These are phyloP conservation scores for Lodderomyces metapsilosis DNA, from an alignment of 1,139 yeast species.

Conservation along the genomic window DNA sequence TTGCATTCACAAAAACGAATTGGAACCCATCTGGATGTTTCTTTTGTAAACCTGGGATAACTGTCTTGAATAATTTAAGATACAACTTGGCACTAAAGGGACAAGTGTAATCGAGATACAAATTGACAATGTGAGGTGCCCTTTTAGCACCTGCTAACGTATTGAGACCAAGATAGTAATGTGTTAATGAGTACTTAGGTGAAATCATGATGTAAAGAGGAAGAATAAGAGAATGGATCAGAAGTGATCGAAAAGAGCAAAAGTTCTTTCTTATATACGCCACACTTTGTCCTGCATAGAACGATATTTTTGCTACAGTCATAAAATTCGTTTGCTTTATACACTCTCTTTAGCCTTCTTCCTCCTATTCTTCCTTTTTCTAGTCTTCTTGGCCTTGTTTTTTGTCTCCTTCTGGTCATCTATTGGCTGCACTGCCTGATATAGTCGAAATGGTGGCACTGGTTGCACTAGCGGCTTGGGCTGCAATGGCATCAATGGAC, in stretches of 20 bases:
- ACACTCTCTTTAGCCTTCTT: background rate
- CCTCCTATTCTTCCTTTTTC: background rate
- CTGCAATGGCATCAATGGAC: too few species aligned
- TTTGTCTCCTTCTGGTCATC: background rate
- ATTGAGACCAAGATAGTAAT: constrained; percentile 29
- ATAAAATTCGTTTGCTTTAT: too few species aligned
- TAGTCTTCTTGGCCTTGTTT: background rate
- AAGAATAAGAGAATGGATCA: background rate
- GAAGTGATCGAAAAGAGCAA: background rate
- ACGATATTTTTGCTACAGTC: background rate
- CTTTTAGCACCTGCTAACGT: constrained; percentile 18
- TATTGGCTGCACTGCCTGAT: too few species aligned
- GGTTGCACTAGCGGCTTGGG: too few species aligned
- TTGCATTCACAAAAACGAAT: constrained; percentile 60
- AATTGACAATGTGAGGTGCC: constrained; percentile 36
- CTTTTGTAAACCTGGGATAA: constrained; percentile 53
- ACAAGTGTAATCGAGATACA: constrained; percentile 79
- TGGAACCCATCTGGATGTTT: constrained; percentile 53
- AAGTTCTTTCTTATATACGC: background rate
- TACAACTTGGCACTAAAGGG: constrained; percentile 70
- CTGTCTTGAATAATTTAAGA: constrained; percentile 48
- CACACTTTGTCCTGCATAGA: background rate
- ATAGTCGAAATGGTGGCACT: too few species aligned
- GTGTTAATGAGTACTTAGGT: constrained; percentile 42
- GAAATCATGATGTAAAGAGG: constrained; percentile 27